These are phyloP conservation scores for Xylaria palmicola DNA, from an alignment of 495 filamentous ascomycete species.

Conservation along the genomic window DNA sequence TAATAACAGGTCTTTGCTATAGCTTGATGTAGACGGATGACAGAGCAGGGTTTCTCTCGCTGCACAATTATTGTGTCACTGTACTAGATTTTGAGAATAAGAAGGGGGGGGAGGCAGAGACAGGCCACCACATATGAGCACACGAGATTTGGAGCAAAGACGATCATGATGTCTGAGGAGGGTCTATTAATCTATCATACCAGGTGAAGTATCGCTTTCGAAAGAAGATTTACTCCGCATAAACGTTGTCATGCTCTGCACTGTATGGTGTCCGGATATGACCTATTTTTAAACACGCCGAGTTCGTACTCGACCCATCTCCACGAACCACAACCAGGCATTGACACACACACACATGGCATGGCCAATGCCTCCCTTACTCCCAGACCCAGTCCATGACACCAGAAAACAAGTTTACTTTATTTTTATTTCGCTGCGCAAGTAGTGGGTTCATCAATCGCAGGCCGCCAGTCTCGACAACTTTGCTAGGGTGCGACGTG, in stretches of 20 bases:
- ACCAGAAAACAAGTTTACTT: background rate
- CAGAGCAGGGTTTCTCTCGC: background rate
- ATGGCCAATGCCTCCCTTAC: background rate
- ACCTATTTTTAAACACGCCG: constrained; percentile 15
- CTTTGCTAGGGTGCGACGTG: background rate
- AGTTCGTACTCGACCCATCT: too few relatives aligned
- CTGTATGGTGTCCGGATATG: background rate
- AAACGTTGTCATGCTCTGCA: background rate
- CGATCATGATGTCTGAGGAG: background rate
- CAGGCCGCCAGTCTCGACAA: background rate
- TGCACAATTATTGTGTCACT: background rate
- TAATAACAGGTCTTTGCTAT: background rate
- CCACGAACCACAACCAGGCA: background rate
- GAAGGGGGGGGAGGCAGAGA: background rate
- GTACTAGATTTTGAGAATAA: background rate
- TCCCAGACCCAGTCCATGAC: background rate
- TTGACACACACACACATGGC: background rate
- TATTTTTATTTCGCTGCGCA: background rate
- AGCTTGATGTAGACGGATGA: too few relatives aligned
- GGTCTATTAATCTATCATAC: background rate
- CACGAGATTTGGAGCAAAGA: background rate
- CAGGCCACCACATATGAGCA: background rate
- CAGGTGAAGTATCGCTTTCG: background rate
- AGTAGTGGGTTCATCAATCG: constrained; percentile 6
- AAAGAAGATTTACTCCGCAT: background rate